Base-by-base conservation (phyloP, 2,329 filamentous ascomycete genomes). In the Ophiobolus disseminans region DNA sequence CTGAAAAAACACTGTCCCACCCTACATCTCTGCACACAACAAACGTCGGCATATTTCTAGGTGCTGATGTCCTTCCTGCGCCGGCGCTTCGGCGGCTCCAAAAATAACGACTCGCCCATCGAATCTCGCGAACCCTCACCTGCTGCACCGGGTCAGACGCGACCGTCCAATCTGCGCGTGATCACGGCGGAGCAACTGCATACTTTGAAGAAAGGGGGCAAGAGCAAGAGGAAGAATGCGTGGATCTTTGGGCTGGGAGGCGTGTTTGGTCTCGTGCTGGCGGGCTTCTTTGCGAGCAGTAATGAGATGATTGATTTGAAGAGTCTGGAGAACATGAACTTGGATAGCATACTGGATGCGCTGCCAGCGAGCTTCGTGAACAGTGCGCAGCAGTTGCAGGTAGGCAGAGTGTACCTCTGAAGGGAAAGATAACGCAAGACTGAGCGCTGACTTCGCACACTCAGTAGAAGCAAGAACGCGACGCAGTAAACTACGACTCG, bases 241-340 rank as follows among this genome's bases (percentile, higher is more conserved):
- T 85, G 95, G 66, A 89, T 97, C 21, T 97, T 99, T 73, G 77
- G 87, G 8, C 80, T 99, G 16, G 94, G 94, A 23, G 90, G 91
- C 31, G 66, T 99, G n/a, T 93, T 94, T 63, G 94, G 94, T 10
- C 82, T 99, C 46, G 77, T 96, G n/a, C 81, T 87, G 2, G 94
- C 94, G 1, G 87, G 91, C 22, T 91, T 96, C 73, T 94, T 99
- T 62, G 93, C 92, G 22, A 88, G 88, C 58, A 89, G 83, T 71
- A 94, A 92, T 74, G 91, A 97, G 67, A 82, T 97, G 55, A 92
- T 97, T 55, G 91, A 91, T 53, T 80, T 97, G 55, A 90, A 93
- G 48, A 80, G 89, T 38, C 66, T 87, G 55, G 78, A 83, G 66
- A 82, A 86, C 54, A 71, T 90, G 66, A 94, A 90, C 66, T 83